Base-by-base conservation (phyloP, 108 stramenopile species). In the Bacterosira constricta region DNA sequence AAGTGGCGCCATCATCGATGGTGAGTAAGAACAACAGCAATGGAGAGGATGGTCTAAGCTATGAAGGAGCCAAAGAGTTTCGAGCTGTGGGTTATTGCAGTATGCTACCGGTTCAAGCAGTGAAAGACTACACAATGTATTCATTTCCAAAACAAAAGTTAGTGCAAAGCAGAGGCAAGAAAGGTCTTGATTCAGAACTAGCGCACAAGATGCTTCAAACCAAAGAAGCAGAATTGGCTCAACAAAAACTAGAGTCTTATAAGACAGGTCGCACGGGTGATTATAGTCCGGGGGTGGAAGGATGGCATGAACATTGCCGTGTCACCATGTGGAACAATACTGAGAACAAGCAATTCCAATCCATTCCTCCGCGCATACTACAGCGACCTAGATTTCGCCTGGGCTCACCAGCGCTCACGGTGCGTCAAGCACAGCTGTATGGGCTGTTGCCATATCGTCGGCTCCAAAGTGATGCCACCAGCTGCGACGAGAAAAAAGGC, bases 361-460 rank as follows among this genome's bases (percentile, higher is more conserved):
- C 17, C n/a, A 18, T 47, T 35, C 75, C 66, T 31, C 65, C 75
- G 9, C 35, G 62, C 23, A 34, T 56, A 6, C 29, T 72, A 15
- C 78, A 82, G 23, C 71, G 86, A 23, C 74, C 73, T 58, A 74
- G 69, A 18, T 88, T 55, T 84, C 81, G 90, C 35, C 73, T 77
- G 8, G 79, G 81, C 32, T 69, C 85, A 63, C 85, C 87, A 4
- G 55, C 65, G 2, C 42, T 90, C 37, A 84, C 85, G 4, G 6
- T 57, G 4, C 78, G 87, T 11, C 75, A 74, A 46, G 90, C 90
- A 20, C 73, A 91, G 63, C 62, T 90, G 54, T 86, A 90, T 64
- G 87, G 90, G 9, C 63, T 91, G 0, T 15, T 90, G 8, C 85
- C 90, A 18, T 91, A 87, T 61, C 10, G 58, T 38, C 39, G 3